phyloP scores from a whole-genome alignment of 305 asterid genomes.

The Fraxinus sp. region DNA sequence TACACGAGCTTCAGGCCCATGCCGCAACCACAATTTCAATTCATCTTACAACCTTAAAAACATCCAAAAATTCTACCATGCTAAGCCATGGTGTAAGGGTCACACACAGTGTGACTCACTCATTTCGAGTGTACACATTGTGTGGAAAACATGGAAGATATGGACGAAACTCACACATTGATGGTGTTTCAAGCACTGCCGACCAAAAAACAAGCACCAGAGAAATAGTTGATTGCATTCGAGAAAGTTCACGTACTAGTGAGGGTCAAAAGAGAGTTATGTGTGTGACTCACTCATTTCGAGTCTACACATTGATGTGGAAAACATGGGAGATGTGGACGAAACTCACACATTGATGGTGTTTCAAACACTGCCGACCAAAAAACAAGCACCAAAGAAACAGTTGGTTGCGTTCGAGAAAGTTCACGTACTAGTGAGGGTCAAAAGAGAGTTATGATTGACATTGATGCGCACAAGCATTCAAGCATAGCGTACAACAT shows the following conservation, averaged over 20 bases:
- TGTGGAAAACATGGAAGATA: conserved; percentile 58
- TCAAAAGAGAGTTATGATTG: conserved; percentile 36
- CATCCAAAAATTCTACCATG: conserved; percentile 38
- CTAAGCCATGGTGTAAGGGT: conserved; percentile 45
- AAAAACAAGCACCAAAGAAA: too few species aligned
- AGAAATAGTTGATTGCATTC: conserved; percentile 56
- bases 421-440: too few species aligned
- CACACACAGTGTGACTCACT: conserved; percentile 56
- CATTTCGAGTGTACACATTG: conserved; percentile 44
- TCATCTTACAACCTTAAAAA: conserved; percentile 23
- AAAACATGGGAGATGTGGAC: too few species aligned
- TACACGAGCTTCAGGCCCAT: conserved; percentile 48
- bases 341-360: too few species aligned
- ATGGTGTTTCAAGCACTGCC: conserved; percentile 49
- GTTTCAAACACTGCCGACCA: too few species aligned
- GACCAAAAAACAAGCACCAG: conserved; percentile 8
- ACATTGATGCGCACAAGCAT: conserved; percentile 54
- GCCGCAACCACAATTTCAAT: conserved; percentile 51
- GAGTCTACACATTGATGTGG: too few species aligned
- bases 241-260: conserved; percentile 53
- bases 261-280: conserved; percentile 1
- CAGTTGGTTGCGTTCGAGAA: too few species aligned
- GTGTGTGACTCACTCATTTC: too few species aligned
- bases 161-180: conserved; percentile 69
- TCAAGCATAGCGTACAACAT: conserved; percentile 54